These are phyloP conservation scores for Phytophthora citrophthora DNA, from an alignment of 352 stramenopile genomes.

Conservation along the genomic window DNA sequence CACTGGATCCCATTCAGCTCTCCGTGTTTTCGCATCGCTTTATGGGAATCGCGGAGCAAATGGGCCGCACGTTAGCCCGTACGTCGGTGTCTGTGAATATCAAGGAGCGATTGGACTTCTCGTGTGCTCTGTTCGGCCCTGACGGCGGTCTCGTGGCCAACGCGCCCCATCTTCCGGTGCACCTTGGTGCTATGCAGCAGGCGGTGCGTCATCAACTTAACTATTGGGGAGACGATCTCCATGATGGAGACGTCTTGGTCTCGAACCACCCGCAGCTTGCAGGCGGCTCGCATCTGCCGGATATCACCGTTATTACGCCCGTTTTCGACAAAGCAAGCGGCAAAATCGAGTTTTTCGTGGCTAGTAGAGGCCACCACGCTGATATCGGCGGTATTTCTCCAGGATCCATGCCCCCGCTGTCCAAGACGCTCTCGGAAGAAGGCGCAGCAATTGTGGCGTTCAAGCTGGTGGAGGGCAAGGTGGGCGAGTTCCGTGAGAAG, in stretches of 20 bases:
- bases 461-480: constrained; percentile 96
- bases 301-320: constrained; percentile 99
- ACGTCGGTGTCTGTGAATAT: constrained; percentile 99
- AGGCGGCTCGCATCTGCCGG: constrained; percentile 96
- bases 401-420: constrained; percentile 95
- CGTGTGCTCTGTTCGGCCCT: constrained; percentile 97
- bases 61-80: constrained; percentile 97
- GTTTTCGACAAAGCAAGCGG: constrained; percentile 93
- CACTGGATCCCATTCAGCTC: constrained; percentile 96
- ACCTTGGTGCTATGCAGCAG: constrained; percentile 98
- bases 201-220: constrained; percentile 96
- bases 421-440: constrained; percentile 96
- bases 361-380: constrained; percentile 97
- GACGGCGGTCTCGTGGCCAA: constrained; percentile 99
- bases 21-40: constrained; percentile 98
- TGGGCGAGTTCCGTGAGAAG: constrained; percentile 96
- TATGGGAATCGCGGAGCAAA: constrained; percentile 99
- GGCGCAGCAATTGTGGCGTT: constrained; percentile 99
- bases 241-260: constrained; percentile 97
- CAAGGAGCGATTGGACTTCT: constrained; percentile 99
- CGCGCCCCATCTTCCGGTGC: constrained; percentile 98
- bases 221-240: constrained; percentile 91
- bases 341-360: constrained; percentile 98
- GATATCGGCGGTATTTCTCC: constrained; percentile 98
- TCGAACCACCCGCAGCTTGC: constrained; percentile 99